Base-by-base conservation (phyloP, 2,329 filamentous ascomycete genomes). In the Microsporum ferrugineum region DNA sequence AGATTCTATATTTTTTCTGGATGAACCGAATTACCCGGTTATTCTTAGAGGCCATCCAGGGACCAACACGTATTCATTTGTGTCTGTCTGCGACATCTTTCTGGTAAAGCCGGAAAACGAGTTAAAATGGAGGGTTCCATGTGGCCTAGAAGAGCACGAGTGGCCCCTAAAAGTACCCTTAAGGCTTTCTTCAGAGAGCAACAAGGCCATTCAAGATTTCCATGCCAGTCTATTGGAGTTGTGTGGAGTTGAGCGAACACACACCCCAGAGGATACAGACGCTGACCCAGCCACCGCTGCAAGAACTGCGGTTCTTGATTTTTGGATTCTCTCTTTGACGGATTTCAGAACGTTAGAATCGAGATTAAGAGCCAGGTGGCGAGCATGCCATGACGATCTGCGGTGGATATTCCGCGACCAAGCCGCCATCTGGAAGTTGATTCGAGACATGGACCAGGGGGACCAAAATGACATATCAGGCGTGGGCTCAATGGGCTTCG, bases 1-100 rank as follows among this genome's bases (percentile, higher is more conserved):
- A 5, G 57, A 59, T 49, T 59, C 57, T 2, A 34, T 59, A 47
- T 59, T 59, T 27, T 27, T 51, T n/a, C 27, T 59, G 36, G 27
- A 49, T 7, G 29, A 7, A 6, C 51, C 8, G 14, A 2, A n/a
- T 49, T 10, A 29, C 29, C 57, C 41, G n/a, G 57, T 51, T 34
- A 49, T 59, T 14, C 31, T 59, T 12, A 59, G 41, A 38, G 17
- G 23, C 34, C 29, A 59, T 38, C 27, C 57, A n/a, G 33, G 6
- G 34, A 59, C 43, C 0, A 27, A 23, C 12, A 23, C 57, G 3
- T 47, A 49, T 34, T 33, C 31, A 29, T 47, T 59, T 10, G 43
- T 59, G 17, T 59, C 57, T 5, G 8, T 23, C 5, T 49, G 31
- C 29, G 27, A 27, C n/a, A 47, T 59, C 17, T 31, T 17, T 17